These are phyloP conservation scores for Stagonosporopsis vannaccii DNA, from an alignment of 2,329 filamentous ascomycete species.

Conservation along the genomic window DNA sequence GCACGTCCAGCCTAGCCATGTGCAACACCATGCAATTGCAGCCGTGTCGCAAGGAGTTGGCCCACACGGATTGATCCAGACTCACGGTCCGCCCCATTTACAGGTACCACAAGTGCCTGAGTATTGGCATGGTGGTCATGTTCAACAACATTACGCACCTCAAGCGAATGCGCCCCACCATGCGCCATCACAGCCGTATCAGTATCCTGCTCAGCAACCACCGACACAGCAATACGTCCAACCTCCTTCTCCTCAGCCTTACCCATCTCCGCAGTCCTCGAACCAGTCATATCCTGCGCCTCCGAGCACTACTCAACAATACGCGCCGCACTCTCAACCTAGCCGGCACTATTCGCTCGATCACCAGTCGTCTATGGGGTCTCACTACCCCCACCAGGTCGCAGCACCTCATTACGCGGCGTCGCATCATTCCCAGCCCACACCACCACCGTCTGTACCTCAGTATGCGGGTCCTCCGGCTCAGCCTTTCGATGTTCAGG, in stretches of 20 bases:
- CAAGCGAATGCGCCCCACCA: constrained; percentile 28
- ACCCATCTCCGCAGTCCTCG: constrained; percentile 34
- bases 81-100: constrained; percentile 38
- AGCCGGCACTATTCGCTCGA: constrained; percentile 34
- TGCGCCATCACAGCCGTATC: constrained; percentile 26
- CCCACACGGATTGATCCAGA: constrained; percentile 33
- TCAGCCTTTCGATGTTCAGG: constrained; percentile 33
- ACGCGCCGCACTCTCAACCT: constrained; percentile 18
- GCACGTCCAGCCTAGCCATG: constrained; percentile 37
- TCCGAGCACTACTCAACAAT: constrained; percentile 20
- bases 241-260: constrained; percentile 37
- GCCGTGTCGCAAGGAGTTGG: constrained; percentile 30
- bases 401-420: constrained; percentile 29
- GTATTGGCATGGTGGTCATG: constrained; percentile 41
- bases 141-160: constrained; percentile 34
- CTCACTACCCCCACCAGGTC: constrained; percentile 30
- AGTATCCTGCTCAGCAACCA: constrained; percentile 35
- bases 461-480: constrained; percentile 37
- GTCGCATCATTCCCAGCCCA: constrained; percentile 28
- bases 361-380: constrained; percentile 16
- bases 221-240: constrained; percentile 32
- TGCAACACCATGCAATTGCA: constrained; percentile 37
- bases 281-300: constrained; percentile 22
- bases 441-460: constrained; percentile 28
- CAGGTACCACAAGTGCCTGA: constrained; percentile 39